Evolutionary conservation across 192 early-diverging fungal species (phyloP).

Genomic region (Dissophora ornata): DNA sequence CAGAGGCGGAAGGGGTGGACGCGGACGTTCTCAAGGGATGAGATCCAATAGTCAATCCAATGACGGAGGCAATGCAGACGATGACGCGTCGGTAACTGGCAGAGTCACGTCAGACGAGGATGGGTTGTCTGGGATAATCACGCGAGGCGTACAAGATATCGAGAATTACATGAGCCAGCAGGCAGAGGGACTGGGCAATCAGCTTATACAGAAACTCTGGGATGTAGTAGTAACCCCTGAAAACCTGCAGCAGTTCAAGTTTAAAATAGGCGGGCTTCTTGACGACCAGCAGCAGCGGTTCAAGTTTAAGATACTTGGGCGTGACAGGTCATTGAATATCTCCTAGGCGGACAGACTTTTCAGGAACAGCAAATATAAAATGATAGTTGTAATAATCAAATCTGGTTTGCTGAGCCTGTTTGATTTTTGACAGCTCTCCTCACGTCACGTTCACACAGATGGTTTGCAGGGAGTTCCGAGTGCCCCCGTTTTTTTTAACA

Average conservation of each 20-base stretch:
- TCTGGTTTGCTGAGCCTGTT: no score
- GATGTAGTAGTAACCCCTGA: neutral
- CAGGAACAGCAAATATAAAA: no score
- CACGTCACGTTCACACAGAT: no score
- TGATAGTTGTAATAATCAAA: no score
- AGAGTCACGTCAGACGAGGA: neutral
- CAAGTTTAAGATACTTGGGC: no score
- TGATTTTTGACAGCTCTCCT: no score
- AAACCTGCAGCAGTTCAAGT: neutral
- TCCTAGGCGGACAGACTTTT: no score
- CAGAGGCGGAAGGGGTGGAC: neutral
- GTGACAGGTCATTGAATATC: no score
- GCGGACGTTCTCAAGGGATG: neutral
- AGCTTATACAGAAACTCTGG: conserved; percentile 1
- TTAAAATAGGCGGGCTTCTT: neutral
- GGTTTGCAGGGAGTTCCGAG: no score
- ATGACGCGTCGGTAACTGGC: neutral
- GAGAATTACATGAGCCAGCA: conserved; percentile 24
- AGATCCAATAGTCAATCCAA: neutral
- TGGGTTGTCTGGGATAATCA: conserved; percentile 2
- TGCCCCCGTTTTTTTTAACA: no score
- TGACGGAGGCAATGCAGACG: no score
- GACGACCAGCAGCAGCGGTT: no score
- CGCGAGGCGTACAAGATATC: conserved; percentile 7
- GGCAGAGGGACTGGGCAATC: conserved; percentile 4